Percentiles rank a stretch among this genome's conserved stretches.
These are phyloP conservation scores for Sextonia rubra DNA, from an alignment of 164 flowering plant genomes.

Conservation along the genomic window DNA sequence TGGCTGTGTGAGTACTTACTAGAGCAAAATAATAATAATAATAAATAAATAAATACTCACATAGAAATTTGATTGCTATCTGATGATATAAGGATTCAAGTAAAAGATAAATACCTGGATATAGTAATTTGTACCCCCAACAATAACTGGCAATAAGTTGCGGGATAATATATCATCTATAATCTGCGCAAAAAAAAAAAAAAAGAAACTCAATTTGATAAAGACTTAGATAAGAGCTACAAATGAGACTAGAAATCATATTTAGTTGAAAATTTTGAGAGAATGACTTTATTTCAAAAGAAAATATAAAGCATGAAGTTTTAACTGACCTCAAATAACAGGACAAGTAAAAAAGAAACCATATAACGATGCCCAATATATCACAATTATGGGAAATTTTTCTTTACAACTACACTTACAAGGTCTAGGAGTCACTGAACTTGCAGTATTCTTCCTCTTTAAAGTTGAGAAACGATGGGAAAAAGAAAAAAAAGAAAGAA, in stretches of 20 bases:
- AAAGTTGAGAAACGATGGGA: too few species aligned
- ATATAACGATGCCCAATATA: neutral
- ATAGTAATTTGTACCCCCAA: conserved; percentile 96
- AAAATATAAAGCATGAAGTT: neutral
- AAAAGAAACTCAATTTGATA: neutral
- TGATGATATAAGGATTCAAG: neutral
- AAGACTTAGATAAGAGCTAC: neutral
- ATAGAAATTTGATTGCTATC: neutral
- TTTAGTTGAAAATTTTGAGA: neutral
- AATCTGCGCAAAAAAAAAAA: conserved; percentile 40
- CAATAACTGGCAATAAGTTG: conserved; percentile 68
- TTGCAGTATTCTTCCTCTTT: too few species aligned
- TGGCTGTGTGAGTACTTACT: too few species aligned
- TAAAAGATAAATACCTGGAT: conserved; percentile 56
- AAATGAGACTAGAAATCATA: neutral
- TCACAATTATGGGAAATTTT: too few species aligned
- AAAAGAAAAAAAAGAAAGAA: too few species aligned
- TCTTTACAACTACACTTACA: too few species aligned
- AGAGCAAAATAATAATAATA: too few species aligned
- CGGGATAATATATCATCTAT: conserved; percentile 64
- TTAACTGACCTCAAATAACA: neutral
- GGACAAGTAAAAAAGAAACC: neutral
- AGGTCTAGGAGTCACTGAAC: too few species aligned
- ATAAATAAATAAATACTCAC: neutral
- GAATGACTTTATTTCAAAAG: neutral